These are phyloP conservation scores for Actinidia polygama DNA, from an alignment of 179 eudicot genomes.

Conservation along the genomic window DNA sequence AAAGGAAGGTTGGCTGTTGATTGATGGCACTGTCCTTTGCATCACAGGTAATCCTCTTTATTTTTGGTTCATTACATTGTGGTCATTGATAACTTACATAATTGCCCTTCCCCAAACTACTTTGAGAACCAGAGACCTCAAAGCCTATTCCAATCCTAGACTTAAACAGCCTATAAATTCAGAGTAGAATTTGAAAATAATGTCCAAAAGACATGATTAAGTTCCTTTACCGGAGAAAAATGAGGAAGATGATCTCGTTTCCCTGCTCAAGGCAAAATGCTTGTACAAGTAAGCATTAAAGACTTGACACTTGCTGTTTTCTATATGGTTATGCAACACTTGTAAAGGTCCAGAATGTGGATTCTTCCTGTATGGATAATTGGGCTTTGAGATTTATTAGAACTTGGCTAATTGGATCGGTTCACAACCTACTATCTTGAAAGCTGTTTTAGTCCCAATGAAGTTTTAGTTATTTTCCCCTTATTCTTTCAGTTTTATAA, in stretches of 20 bases:
- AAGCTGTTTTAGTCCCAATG: background rate
- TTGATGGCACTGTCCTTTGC: constrained; percentile 66
- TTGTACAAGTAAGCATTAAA: no score
- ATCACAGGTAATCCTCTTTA: constrained; percentile 57
- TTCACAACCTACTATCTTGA: background rate
- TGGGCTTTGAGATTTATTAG: background rate
- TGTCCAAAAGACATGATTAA: background rate
- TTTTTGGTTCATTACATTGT: background rate
- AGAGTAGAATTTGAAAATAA: background rate
- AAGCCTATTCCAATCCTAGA: background rate
- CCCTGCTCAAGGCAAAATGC: no score
- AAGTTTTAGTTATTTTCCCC: no score
- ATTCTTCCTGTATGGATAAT: background rate
- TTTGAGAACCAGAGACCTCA: background rate
- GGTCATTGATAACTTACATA: background rate
- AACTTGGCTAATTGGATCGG: background rate
- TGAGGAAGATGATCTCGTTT: background rate
- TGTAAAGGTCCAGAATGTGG: background rate
- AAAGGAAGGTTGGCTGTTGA: constrained; percentile 57
- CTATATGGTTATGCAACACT: background rate
- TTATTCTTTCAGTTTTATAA: background rate
- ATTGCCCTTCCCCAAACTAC: background rate
- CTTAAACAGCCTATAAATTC: background rate
- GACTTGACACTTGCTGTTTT: no score
- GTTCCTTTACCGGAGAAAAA: background rate